phyloP scores from a whole-genome alignment of 192 early-diverging fungal genomes.

The Glomus cerebriforme region DNA sequence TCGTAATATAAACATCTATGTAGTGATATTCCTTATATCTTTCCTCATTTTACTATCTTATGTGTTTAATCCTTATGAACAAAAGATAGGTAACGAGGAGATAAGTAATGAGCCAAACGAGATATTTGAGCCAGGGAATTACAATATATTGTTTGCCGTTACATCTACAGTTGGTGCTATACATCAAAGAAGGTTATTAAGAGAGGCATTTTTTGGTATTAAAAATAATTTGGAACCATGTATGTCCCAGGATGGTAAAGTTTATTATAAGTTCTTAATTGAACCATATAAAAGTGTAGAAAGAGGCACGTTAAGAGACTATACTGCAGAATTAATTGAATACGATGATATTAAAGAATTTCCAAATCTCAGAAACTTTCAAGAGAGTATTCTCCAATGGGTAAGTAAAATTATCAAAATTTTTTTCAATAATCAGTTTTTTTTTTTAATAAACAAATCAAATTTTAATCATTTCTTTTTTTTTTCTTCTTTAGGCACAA shows the following conservation, averaged over 20 bases:
- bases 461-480: too few relatives aligned
- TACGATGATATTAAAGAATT: slow-evolving; percentile 47
- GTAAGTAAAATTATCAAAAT: slow-evolving; percentile 32
- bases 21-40: not conserved
- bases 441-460: not conserved
- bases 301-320: slow-evolving; percentile 33
- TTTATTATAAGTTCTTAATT: slow-evolving; percentile 52
- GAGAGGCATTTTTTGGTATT: slow-evolving; percentile 56
- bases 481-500: not conserved
- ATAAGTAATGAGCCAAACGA: too few relatives aligned
- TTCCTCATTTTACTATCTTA: not conserved
- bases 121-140: slow-evolving; percentile 27
- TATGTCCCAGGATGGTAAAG: slow-evolving; percentile 43
- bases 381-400: slow-evolving; percentile 32
- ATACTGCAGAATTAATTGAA: slow-evolving; percentile 56
- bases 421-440: too few relatives aligned
- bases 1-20: slow-evolving; percentile 5
- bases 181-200: slow-evolving; percentile 48
- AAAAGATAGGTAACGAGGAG: not conserved
- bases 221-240: slow-evolving; percentile 56
- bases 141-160: slow-evolving; percentile 50
- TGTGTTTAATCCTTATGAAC: not conserved
- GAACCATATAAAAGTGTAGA: slow-evolving; percentile 28
- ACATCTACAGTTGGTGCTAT: slow-evolving; percentile 44
- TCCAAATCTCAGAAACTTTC: slow-evolving; percentile 26